Conservation (phyloP, 1,139 yeast genomes). For the Williopsis jadinii region DNA sequence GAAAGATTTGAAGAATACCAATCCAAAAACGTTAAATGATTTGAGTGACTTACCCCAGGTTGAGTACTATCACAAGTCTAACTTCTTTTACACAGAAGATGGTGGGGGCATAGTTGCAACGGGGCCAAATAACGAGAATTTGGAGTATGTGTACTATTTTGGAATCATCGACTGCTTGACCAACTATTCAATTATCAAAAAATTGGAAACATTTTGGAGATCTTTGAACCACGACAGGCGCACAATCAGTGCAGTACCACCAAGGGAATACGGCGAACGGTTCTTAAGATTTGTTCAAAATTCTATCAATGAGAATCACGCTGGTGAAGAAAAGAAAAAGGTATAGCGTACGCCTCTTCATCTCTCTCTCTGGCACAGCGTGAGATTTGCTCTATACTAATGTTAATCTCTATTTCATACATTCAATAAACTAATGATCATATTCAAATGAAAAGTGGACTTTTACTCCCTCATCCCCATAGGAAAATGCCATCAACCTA, state of each 20-base stretch:
- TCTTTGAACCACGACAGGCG: constrained; percentile 60
- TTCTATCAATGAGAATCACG: constrained; percentile 21
- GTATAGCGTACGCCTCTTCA: no score
- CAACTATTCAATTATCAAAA: constrained; percentile 68
- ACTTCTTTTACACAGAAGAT: constrained; percentile 60
- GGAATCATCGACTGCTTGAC: constrained; percentile 96
- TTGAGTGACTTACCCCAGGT: constrained; percentile 33
- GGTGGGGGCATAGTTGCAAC: constrained; percentile 87
- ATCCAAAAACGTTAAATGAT: constrained; percentile 38
- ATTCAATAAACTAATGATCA: no score
- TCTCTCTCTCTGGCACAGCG: no score
- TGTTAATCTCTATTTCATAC: no score
- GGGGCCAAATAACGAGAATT: constrained; percentile 51
- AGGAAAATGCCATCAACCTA: no score
- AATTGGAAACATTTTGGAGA: constrained; percentile 83
- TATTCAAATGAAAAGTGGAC: no score
- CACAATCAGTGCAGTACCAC: constrained; percentile 85
- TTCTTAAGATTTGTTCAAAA: constrained; percentile 58
- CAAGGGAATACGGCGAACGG: constrained; percentile 82
- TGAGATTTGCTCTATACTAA: no score
- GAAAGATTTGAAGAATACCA: constrained; percentile 39
- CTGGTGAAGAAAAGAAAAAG: constrained; percentile 11
- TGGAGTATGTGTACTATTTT: constrained; percentile 71
- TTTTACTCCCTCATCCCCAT: no score
- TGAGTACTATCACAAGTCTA: constrained; percentile 39